A percentile compares a stretch with the other conserved stretches of the same genome.
Conservation (phyloP, 1,284 basidiomycete species). For the Cutaneotrichosporon sp. region DNA sequence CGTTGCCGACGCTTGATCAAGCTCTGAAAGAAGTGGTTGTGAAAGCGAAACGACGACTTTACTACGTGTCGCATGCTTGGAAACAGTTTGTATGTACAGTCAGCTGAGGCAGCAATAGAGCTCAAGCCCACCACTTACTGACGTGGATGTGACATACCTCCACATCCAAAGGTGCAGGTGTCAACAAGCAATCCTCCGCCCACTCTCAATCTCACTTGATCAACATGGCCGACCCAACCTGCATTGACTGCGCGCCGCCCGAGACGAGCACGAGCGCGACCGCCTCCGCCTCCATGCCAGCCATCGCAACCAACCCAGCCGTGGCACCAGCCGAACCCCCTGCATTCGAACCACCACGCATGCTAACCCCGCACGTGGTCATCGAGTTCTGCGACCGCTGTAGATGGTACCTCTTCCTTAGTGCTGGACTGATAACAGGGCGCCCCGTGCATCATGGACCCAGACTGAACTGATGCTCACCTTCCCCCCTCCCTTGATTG, state of each 20-base stretch:
- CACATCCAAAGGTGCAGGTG: not conserved
- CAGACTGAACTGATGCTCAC: slow-evolving; percentile 86
- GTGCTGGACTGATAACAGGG: slow-evolving; percentile 53
- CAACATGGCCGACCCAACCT: slow-evolving; percentile 2
- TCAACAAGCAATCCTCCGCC: not conserved
- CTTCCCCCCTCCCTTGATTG: slow-evolving; percentile 71
- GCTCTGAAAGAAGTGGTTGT: too few relatives aligned
- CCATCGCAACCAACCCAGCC: not conserved
- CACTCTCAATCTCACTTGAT: not conserved
- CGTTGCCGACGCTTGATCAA: too few relatives aligned
- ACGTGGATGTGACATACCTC: not conserved
- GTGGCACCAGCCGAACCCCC: not conserved
- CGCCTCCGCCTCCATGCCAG: not conserved
- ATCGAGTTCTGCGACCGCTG: slow-evolving; percentile 82
- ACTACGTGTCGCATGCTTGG: too few relatives aligned
- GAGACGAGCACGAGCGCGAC: too few relatives aligned
- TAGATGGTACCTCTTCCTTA: slow-evolving; percentile 57
- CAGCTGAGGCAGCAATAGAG: too few relatives aligned
- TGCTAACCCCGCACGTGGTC: slow-evolving; percentile 54
- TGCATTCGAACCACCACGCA: slow-evolving; percentile 62
- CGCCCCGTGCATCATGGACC: slow-evolving; percentile 73
- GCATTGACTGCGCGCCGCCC: slow-evolving; percentile 1
- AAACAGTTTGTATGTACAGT: too few relatives aligned
- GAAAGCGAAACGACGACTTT: too few relatives aligned
- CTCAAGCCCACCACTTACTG: too few relatives aligned